Conservation (phyloP, 768 basidiomycete genomes). For the Termitomyces sp. region DNA sequence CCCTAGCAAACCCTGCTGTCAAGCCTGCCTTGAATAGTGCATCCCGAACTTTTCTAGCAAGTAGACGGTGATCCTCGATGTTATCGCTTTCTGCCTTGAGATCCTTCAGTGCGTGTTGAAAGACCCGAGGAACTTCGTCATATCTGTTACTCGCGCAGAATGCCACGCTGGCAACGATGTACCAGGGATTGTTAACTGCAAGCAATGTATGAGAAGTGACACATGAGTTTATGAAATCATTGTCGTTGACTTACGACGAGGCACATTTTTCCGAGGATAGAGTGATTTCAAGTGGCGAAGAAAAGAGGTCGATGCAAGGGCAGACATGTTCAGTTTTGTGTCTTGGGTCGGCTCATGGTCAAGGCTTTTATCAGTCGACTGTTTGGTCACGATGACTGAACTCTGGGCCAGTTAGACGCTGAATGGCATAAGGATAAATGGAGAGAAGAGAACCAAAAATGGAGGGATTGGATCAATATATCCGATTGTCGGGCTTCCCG, state of each 20-base stretch:
- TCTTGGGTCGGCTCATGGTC: neutral
- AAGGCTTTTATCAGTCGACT: neutral
- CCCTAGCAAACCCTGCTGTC: constrained; percentile 53
- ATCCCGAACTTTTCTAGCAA: constrained; percentile 56
- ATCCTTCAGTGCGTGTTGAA: constrained; percentile 42
- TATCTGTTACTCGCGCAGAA: constrained; percentile 55
- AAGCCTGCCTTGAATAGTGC: constrained; percentile 57
- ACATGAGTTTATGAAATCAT: no score
- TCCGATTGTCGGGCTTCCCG: neutral
- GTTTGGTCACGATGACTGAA: neutral
- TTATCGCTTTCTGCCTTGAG: constrained; percentile 24
- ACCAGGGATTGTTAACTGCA: constrained; percentile 44
- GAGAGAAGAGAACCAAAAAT: neutral
- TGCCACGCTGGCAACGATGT: constrained; percentile 47
- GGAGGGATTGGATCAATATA: neutral
- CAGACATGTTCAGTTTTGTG: constrained; percentile 2
- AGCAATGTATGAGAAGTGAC: neutral
- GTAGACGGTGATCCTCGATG: constrained; percentile 30
- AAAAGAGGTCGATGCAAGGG: constrained; percentile 34
- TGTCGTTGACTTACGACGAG: constrained; percentile 11
- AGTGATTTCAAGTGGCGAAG: constrained; percentile 37
- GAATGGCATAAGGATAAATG: neutral
- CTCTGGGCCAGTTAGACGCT: neutral
- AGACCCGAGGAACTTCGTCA: constrained; percentile 51
- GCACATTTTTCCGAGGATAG: constrained; percentile 29